Evolutionary conservation across 2,329 filamentous ascomycete genomes (phyloP).

Genomic region (Trichoderma guizhouense): DNA sequence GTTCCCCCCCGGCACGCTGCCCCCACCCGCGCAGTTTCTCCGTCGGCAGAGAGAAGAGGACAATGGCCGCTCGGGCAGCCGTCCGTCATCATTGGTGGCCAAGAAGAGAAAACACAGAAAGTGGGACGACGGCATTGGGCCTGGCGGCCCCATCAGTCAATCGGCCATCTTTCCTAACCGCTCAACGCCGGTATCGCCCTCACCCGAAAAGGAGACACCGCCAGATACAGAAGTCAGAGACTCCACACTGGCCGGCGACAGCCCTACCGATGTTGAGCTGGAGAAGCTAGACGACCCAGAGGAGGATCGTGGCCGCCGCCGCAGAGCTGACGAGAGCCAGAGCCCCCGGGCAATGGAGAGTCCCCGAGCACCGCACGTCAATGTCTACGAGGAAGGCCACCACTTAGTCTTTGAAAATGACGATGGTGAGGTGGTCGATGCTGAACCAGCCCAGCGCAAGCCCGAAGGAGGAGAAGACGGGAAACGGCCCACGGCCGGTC

Average conservation of each 20-base stretch:
- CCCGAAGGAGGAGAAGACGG: conserved; percentile 16
- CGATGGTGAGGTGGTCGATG: conserved; percentile 79
- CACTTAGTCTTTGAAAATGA: conserved; percentile 79
- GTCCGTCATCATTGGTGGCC: conserved; percentile 58
- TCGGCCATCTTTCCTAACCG: conserved; percentile 79
- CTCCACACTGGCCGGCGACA: conserved; percentile 33
- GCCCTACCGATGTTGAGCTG: conserved; percentile 30
- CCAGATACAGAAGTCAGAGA: conserved; percentile 31
- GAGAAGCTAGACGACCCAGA: conserved; percentile 25
- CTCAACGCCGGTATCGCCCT: conserved; percentile 25
- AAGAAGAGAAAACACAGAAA: conserved; percentile 63
- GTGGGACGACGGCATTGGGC: conserved; percentile 68
- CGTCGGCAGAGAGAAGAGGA: conserved; percentile 75
- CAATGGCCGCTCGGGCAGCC: conserved; percentile 51
- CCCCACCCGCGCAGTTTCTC: conserved; percentile 73
- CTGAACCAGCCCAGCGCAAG: conserved; percentile 38
- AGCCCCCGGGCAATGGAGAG: conserved; percentile 18
- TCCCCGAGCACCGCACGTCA: conserved; percentile 40
- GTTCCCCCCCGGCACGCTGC: conserved; percentile 67
- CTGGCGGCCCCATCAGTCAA: conserved; percentile 83
- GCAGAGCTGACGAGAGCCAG: neutral
- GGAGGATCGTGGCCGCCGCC: conserved; percentile 21
- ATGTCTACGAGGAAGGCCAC: conserved; percentile 78
- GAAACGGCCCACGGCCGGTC: conserved; percentile 13
- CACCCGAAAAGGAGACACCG: conserved; percentile 30